Percentiles rank a stretch among this genome's conserved stretches.
Conservation (phyloP, 768 basidiomycete genomes). For the Podaxis mareebaensis region DNA sequence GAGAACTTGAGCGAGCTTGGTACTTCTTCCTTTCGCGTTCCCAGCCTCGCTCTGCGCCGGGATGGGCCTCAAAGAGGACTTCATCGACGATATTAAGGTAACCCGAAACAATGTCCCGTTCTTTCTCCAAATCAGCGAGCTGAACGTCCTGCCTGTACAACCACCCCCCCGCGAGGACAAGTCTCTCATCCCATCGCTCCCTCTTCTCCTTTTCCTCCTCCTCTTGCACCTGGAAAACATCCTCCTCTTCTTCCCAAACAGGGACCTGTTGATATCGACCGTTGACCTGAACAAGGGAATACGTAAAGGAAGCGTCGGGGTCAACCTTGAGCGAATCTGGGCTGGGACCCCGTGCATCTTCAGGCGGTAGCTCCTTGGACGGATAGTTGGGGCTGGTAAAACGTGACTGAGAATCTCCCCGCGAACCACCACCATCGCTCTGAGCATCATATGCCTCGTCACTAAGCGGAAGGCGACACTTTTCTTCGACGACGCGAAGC, state of each 20-base stretch:
- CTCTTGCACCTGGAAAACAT: constrained; percentile 42
- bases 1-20: neutral
- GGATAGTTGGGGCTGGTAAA: constrained; percentile 41
- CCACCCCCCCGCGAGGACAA: constrained; percentile 83
- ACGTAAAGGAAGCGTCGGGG: constrained; percentile 63
- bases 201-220: constrained; percentile 52
- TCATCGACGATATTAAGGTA: constrained; percentile 83
- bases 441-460: constrained; percentile 85
- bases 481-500: constrained; percentile 81
- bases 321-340: constrained; percentile 41
- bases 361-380: constrained; percentile 37
- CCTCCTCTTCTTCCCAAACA: constrained; percentile 80
- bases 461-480: constrained; percentile 68
- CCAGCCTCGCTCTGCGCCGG: constrained; percentile 45
- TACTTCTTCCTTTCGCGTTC: constrained; percentile 31
- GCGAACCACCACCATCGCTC: constrained; percentile 60
- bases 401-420: constrained; percentile 37
- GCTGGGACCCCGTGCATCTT: constrained; percentile 30
- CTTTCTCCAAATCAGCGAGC: constrained; percentile 53
- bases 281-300: constrained; percentile 68
- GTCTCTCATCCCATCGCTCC: constrained; percentile 79
- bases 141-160: constrained; percentile 69
- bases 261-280: constrained; percentile 66
- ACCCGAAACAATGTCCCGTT: constrained; percentile 52
- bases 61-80: constrained; percentile 68